phyloP scores from a whole-genome alignment of 768 basidiomycete genomes.

The Leccinum ochraceum region DNA sequence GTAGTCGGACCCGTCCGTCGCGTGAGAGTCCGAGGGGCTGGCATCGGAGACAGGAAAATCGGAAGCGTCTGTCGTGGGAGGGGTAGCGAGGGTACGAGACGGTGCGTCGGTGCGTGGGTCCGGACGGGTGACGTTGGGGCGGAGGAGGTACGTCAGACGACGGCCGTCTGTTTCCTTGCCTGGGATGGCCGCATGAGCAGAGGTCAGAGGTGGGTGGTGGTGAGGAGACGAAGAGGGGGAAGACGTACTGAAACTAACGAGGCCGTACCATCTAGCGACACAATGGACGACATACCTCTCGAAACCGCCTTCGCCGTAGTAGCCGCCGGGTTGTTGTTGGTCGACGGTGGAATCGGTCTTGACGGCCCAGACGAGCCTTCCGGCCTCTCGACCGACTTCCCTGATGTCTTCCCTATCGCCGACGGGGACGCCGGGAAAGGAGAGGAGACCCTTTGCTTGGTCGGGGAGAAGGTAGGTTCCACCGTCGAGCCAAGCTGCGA shows the following conservation, averaged over 20 bases:
- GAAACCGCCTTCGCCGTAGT: constrained; percentile 58
- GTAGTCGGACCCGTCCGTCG: constrained; percentile 23
- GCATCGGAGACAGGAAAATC: constrained; percentile 52
- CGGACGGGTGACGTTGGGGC: constrained; percentile 71
- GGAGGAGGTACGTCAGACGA: constrained; percentile 77
- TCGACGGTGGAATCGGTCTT: constrained; percentile 1
- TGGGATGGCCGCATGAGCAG: constrained; percentile 25
- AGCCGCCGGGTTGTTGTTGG: background rate
- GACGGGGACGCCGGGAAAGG: constrained; percentile 46
- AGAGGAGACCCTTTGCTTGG: constrained; percentile 25
- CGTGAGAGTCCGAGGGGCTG: constrained; percentile 38
- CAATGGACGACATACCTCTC: constrained; percentile 83
- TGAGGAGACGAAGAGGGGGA: background rate
- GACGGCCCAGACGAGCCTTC: constrained; percentile 74
- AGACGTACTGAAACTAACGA: constrained; percentile 74
- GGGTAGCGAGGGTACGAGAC: constrained; percentile 56
- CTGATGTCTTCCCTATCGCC: constrained; percentile 53
- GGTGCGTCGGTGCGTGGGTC: constrained; percentile 40
- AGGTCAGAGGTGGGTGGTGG: background rate
- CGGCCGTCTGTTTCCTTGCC: constrained; percentile 48
- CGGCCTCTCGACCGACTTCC: constrained; percentile 67
- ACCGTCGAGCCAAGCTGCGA: constrained; percentile 64
- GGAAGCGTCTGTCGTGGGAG: constrained; percentile 69
- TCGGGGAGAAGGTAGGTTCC: constrained; percentile 58
- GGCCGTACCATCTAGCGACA: constrained; percentile 73